A percentile compares a stretch with the other conserved stretches of the same genome.
These are phyloP conservation scores for Polyporus tsugae DNA, from an alignment of 1,284 basidiomycete species.

Conservation along the genomic window DNA sequence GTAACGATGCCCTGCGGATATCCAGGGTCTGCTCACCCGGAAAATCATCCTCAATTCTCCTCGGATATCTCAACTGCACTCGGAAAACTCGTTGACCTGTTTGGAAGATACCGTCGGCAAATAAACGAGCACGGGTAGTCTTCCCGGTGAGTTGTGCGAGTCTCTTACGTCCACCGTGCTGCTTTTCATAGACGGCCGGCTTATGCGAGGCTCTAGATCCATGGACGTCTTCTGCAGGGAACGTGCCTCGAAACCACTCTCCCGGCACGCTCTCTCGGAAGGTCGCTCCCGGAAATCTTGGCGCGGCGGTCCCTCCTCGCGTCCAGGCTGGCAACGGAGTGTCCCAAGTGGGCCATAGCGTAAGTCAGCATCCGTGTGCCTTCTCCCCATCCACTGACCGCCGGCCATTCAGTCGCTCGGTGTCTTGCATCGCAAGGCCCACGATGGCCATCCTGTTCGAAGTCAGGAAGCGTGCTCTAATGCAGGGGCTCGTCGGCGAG, in stretches of 20 bases:
- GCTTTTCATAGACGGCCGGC: neutral
- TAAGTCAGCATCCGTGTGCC: neutral
- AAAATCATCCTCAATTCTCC: neutral
- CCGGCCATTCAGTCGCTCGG: neutral
- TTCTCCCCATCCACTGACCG: neutral
- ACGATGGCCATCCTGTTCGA: neutral
- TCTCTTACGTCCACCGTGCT: neutral
- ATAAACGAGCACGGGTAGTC: neutral
- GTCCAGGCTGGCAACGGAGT: neutral
- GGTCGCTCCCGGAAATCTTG: neutral
- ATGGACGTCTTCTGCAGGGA: neutral
- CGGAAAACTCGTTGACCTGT: neutral
- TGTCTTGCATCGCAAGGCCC: neutral
- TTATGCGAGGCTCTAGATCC: neutral
- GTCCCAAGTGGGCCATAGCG: neutral
- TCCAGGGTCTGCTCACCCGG: neutral
- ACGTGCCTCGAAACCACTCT: neutral
- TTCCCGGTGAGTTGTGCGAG: neutral
- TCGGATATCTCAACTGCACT: neutral
- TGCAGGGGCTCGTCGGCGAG: neutral
- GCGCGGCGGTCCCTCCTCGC: neutral
- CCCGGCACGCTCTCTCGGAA: neutral
- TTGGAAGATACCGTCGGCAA: neutral
- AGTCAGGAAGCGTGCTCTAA: neutral
- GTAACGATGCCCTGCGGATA: neutral